Conservation (phyloP, 2,329 filamentous ascomycete genomes). For the Sordariomycetes sp. region DNA sequence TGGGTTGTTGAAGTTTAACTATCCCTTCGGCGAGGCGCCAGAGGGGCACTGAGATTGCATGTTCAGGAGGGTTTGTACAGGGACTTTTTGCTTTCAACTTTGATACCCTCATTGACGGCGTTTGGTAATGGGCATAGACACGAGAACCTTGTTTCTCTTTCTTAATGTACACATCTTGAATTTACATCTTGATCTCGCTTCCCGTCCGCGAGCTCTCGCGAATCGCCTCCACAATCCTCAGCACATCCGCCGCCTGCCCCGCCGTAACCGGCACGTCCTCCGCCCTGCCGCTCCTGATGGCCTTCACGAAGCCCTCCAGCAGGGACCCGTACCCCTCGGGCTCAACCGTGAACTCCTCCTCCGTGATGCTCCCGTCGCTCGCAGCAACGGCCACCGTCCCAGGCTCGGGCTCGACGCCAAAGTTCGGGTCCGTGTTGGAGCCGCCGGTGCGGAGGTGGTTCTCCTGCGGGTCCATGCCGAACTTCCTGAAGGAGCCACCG, state of each 20-base stretch:
- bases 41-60: not conserved
- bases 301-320: conserved; percentile 44
- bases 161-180: not conserved
- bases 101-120: not conserved
- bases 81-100: not conserved
- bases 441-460: conserved; percentile 55
- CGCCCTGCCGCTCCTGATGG: conserved; percentile 34
- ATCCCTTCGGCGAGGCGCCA: conserved; percentile 62
- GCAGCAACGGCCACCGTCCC: conserved; percentile 48
- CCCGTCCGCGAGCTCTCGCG: conserved; percentile 37
- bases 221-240: conserved; percentile 41
- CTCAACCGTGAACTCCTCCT: conserved; percentile 45
- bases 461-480: conserved; percentile 63
- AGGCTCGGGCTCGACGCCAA: conserved; percentile 47
- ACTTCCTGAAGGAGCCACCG: conserved; percentile 66
- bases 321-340: conserved; percentile 59
- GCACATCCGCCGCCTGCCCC: conserved; percentile 39
- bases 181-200: conserved; percentile 26
- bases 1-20: conserved; percentile 90
- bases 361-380: conserved; percentile 35
- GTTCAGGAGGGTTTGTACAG: not conserved
- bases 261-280: conserved; percentile 42
- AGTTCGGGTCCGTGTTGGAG: conserved; percentile 48
- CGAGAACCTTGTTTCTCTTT: not conserved
- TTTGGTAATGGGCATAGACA: not conserved